phyloP scores from a whole-genome alignment of 2,329 filamentous ascomycete species.

The Hymenoscyphus occultus region DNA sequence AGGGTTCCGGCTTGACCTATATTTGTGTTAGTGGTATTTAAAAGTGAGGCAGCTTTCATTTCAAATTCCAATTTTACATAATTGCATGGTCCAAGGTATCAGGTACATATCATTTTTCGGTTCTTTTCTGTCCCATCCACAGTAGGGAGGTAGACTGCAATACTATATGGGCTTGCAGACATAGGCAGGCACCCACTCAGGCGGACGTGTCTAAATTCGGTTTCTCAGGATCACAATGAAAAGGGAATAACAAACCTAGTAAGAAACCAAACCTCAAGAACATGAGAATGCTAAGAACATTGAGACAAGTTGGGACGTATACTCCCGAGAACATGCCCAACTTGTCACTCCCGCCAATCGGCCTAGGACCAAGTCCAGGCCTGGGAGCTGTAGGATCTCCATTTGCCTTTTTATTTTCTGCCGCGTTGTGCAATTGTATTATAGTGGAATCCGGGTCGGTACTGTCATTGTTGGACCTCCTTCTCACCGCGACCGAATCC shows the following conservation, averaged over 20 bases:
- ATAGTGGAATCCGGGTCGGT: not conserved
- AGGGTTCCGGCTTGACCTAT: constrained; percentile 65
- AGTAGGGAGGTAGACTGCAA: no score
- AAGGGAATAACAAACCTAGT: constrained; percentile 48
- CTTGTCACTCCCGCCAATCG: constrained; percentile 51
- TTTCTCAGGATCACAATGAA: not conserved
- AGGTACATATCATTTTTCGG: not conserved
- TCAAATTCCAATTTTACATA: not conserved
- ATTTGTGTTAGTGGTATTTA: constrained; percentile 9
- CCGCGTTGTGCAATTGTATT: constrained; percentile 28
- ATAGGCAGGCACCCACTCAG: not conserved
- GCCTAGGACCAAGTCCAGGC: constrained; percentile 41
- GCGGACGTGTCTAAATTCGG: not conserved
- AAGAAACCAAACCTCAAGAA: constrained; percentile 86
- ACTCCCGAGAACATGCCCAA: constrained; percentile 75
- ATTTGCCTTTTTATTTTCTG: constrained; percentile 31
- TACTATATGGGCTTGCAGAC: no score
- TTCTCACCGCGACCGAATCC: constrained; percentile 14
- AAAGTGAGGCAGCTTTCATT: not conserved
- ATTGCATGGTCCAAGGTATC: not conserved
- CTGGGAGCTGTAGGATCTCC: constrained; percentile 37
- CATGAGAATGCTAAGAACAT: constrained; percentile 88
- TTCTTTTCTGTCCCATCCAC: not conserved
- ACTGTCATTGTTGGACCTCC: constrained; percentile 14
- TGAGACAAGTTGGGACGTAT: constrained; percentile 84